Base-by-base conservation (phyloP, 768 basidiomycete species). In the Termitomyces sp. region DNA sequence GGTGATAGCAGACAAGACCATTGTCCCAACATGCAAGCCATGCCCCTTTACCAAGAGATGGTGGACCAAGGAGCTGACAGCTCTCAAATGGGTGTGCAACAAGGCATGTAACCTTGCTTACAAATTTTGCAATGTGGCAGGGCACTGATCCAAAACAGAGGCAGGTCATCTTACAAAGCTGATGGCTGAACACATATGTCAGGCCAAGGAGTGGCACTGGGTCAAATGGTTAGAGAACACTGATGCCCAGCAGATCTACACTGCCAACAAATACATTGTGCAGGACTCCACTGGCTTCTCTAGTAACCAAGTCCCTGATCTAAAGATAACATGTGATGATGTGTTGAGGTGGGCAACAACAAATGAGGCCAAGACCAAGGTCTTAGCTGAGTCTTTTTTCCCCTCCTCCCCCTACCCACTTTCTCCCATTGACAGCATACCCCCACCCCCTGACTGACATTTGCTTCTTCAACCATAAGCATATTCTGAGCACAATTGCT, bases 1-100 rank as follows among this genome's bases (percentile, higher is more conserved):
- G 5, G 46, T 60, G 1, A 59, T 65, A 3, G 4, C 40, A 1
- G 7, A 25, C 27, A 28, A 40, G 11, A 19, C 32, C 3, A 45
- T 19, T 5, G 41, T 51, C 17, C 52, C 37, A 17, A 25, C 32
- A 5, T 23, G 14, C 39, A 61, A 59, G 25, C 66, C 60, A 3
- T 50, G 44, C 30, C 66, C 63, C 0, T 60, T 59, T 35, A 48
- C 59, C 2, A 66, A 64, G 10, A 19, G 55, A 28, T 69, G 12
- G 44, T 28, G 16, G 27, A 1, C n/a, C n/a, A n/a, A n/a, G n/a
- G n/a, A n/a, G n/a, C n/a, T n/a, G n/a, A n/a, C n/a, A n/a, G n/a
- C n/a, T 11, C 35, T 34, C 41, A 61, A 57, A 17, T 34, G 17
- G 6, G 14, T 11, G 17, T 3, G 25, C 7, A 34, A 34, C 37